Conservation (phyloP, 2,329 filamentous ascomycete genomes). For the Cephalotrichum gorgonifer region DNA sequence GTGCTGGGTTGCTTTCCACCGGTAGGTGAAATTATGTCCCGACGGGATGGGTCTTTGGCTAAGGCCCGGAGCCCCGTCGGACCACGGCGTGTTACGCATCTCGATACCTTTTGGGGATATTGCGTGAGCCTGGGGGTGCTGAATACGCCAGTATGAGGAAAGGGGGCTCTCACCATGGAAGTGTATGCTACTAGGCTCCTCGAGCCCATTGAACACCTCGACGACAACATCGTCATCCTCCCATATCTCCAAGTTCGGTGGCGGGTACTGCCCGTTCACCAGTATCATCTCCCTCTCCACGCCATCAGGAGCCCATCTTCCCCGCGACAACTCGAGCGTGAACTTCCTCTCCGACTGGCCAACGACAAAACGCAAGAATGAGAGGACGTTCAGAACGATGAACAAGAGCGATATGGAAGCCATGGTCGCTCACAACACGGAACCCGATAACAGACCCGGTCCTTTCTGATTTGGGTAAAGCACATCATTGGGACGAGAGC, state of each 20-base stretch:
- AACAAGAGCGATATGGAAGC: background rate
- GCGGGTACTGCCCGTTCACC: constrained; percentile 52
- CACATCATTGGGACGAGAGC: background rate
- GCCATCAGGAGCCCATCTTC: constrained; percentile 31
- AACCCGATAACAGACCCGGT: background rate
- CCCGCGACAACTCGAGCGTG: constrained; percentile 23
- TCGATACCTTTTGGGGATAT: constrained; percentile 31
- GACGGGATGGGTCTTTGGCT: constrained; percentile 41
- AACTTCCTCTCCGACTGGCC: constrained; percentile 9
- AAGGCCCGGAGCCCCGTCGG: constrained; percentile 49
- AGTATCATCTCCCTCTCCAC: constrained; percentile 32
- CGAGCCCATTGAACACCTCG: constrained; percentile 32
- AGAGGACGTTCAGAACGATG: background rate
- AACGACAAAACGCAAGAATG: background rate
- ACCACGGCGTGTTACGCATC: constrained; percentile 44
- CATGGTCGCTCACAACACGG: background rate
- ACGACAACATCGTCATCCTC: constrained; percentile 39
- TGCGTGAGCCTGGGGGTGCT: background rate
- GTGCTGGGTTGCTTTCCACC: constrained; percentile 43
- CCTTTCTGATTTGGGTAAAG: background rate
- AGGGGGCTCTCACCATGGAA: constrained; percentile 27
- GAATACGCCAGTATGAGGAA: background rate
- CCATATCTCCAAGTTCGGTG: constrained; percentile 43
- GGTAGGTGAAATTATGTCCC: constrained; percentile 37
- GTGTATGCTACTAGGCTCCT: constrained; percentile 37